phyloP scores from a whole-genome alignment of 2,329 filamentous ascomycete genomes.

The Pyricularia grisea region DNA sequence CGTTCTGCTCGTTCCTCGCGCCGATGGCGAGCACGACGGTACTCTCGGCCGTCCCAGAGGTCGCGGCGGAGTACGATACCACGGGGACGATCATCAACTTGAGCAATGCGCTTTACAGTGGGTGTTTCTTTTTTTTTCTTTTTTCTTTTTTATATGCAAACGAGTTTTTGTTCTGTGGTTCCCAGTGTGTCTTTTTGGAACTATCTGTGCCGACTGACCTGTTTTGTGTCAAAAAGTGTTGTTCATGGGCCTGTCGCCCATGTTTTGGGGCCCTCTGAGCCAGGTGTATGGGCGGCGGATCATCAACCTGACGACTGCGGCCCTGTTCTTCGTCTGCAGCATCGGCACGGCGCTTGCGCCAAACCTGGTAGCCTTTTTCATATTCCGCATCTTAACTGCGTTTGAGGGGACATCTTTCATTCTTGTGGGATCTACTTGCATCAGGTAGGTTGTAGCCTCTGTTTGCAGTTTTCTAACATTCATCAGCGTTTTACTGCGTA shows the following conservation, averaged over 20 bases:
- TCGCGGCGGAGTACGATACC: slow-evolving; percentile 48
- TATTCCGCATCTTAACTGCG: slow-evolving; percentile 60
- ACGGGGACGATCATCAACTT: slow-evolving; percentile 56
- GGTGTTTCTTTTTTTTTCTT: neutral
- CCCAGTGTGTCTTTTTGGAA: too few relatives aligned
- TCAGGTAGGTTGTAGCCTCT: slow-evolving; percentile 30
- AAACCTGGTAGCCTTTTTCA: slow-evolving; percentile 55
- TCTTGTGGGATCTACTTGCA: slow-evolving; percentile 54
- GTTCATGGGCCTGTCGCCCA: slow-evolving; percentile 58
- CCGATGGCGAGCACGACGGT: slow-evolving; percentile 60
- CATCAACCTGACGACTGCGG: slow-evolving; percentile 41
- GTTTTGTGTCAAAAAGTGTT: slow-evolving; percentile 27
- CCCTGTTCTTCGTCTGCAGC: slow-evolving; percentile 54
- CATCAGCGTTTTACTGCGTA: neutral
- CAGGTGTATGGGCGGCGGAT: slow-evolving; percentile 44
- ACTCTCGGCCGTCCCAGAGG: slow-evolving; percentile 55
- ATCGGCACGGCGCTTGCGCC: slow-evolving; percentile 58
- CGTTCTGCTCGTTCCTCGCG: slow-evolving; percentile 67
- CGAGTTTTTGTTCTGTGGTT: too few relatives aligned
- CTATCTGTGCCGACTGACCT: too few relatives aligned
- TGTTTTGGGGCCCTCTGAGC: slow-evolving; percentile 58
- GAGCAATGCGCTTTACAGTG: slow-evolving; percentile 55
- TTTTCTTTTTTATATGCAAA: neutral
- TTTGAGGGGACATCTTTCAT: slow-evolving; percentile 63
- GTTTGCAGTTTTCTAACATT: neutral